These are phyloP conservation scores for Candida sp. DNA, from an alignment of 1,139 yeast species.

Conservation along the genomic window DNA sequence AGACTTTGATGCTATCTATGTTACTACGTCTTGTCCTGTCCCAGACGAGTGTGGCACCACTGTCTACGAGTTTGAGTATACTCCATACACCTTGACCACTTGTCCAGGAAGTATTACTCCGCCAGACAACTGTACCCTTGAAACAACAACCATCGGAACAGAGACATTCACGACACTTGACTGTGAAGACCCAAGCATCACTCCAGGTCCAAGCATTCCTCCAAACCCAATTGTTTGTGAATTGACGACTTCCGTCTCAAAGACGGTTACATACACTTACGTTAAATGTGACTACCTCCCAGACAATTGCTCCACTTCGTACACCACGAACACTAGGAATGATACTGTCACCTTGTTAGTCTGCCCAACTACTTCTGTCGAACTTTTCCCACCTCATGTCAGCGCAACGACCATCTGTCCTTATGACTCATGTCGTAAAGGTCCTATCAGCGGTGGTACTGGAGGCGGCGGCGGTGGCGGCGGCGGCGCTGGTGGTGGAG, in stretches of 20 bases:
- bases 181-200: background rate
- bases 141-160: background rate
- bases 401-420: conserved; percentile 1
- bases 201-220: background rate
- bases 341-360: background rate
- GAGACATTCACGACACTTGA: background rate
- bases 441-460: background rate
- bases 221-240: background rate
- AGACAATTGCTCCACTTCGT: background rate
- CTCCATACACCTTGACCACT: background rate
- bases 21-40: background rate
- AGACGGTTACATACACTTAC: background rate
- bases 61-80: background rate
- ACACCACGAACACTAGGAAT: background rate
- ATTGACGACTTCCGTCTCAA: background rate
- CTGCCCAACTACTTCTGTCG: background rate
- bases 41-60: background rate
- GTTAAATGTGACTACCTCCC: background rate
- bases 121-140: background rate
- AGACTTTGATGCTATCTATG: background rate
- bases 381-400: background rate
- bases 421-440: background rate
- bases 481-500: conserved; percentile 46
- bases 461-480: conserved; percentile 42
- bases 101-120: background rate